Base-by-base conservation (phyloP, 2,329 filamentous ascomycete species). In the Penicillium italicum region DNA sequence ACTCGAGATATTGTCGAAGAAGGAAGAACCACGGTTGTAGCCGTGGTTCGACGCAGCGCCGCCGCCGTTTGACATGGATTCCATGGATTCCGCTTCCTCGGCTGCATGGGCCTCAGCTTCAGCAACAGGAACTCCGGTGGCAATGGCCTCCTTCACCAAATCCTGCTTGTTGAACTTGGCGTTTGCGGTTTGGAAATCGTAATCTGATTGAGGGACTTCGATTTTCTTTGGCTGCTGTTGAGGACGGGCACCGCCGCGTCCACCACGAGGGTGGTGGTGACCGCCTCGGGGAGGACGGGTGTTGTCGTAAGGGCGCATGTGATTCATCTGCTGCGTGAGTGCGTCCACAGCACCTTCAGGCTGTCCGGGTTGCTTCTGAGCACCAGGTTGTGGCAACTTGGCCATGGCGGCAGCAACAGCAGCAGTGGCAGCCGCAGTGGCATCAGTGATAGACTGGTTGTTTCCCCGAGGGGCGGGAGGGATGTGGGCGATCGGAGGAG, bases 1-100 rank as follows among this genome's bases (percentile, higher is more conserved):
- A 63, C 90, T 96, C 0, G 91, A 96, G 62, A 99, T 97, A 74
- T 99, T 97, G 76, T 99, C 94, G 70, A 99, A 99, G 80, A 99
- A 99, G 1, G 91, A 96, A 4, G 79, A 85, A 5, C 86, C 82
- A 76, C 91, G 96, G 79, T 97, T 93, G 77, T 99, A 99, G 0
- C 85, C 82, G 30, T 75, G 71, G 34, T 79, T 58, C 20, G 72
- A 68, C 18, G 72, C 68, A 12, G 74, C 68, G 12, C 62, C 55
- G 55, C 63, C 65, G 4, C 58, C 49, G 36, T 69, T 75, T 69
- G 22, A 72, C 60, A 9, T 65, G 64, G 79, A 71, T 4, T 76
- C 60, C 11, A 71, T 76, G 44, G 88, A 84, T 37, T 77, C 76
- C 24, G 80, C 68, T 34, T 75, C 75, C 20, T 55, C 72, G 2